Percentiles rank a stretch among this genome's conserved stretches.
Evolutionary conservation across 495 filamentous ascomycete genomes (phyloP).

Genomic region (Geoglossum glabrum): DNA sequence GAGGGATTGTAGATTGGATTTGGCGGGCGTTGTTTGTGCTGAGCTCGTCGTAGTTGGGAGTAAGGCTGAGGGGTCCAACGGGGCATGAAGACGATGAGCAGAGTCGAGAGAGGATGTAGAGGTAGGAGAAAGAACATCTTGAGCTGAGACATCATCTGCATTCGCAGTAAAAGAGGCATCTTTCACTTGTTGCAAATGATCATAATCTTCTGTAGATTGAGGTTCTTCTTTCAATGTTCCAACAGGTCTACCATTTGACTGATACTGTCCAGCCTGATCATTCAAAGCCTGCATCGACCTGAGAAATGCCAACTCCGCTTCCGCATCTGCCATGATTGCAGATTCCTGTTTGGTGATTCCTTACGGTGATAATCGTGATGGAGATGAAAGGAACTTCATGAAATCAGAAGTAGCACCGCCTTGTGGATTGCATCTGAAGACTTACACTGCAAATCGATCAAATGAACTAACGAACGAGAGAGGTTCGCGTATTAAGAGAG

Average conservation of each 20-base stretch:
- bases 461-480: neutral
- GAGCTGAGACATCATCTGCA: conserved; percentile 1
- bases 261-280: conserved; percentile 10
- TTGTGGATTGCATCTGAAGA: neutral
- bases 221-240: conserved; percentile 3
- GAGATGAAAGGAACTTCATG: neutral
- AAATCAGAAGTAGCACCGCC: neutral
- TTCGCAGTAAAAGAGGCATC: conserved; percentile 1
- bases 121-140: neutral
- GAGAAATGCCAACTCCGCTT: conserved; percentile 40
- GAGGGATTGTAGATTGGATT: neutral
- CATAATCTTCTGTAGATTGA: conserved; percentile 6
- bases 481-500: neutral
- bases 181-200: conserved; percentile 7
- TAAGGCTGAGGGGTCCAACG: neutral
- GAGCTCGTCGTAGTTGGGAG: neutral
- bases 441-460: neutral
- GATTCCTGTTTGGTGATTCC: neutral
- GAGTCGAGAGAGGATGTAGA: neutral
- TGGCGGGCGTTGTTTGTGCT: neutral
- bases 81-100: neutral
- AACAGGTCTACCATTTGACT: conserved; percentile 1
- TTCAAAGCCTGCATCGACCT: conserved; percentile 18
- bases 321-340: conserved; percentile 33
- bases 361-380: neutral